A percentile compares a stretch with the other conserved stretches of the same genome.
phyloP scores from a whole-genome alignment of 371 early-diverging fungal genomes.

The Mucor piriformis region DNA sequence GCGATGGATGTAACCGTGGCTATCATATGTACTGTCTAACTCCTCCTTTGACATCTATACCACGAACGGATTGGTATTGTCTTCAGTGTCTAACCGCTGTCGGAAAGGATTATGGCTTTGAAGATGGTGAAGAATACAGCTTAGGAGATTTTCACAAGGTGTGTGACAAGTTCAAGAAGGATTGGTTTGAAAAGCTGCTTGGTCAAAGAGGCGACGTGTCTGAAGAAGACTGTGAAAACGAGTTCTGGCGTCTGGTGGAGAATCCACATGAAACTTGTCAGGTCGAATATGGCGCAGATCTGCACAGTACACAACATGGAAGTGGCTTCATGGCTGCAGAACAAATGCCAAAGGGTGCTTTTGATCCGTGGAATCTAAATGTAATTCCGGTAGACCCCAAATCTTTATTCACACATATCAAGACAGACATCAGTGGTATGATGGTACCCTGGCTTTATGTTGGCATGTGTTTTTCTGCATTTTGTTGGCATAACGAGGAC shows the following conservation, averaged over 20 bases:
- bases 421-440: conserved; percentile 92
- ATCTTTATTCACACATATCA: conserved; percentile 87
- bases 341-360: conserved; percentile 37
- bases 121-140: conserved; percentile 80
- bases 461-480: conserved; percentile 95
- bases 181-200: conserved; percentile 62
- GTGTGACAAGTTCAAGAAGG: conserved; percentile 80
- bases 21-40: conserved; percentile 83
- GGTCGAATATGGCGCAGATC: conserved; percentile 96
- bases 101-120: conserved; percentile 93
- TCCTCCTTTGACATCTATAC: conserved; percentile 69
- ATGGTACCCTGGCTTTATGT: conserved; percentile 97
- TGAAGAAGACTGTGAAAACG: conserved; percentile 86
- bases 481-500: conserved; percentile 98
- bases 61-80: conserved; percentile 88
- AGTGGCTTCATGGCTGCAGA: conserved; percentile 38
- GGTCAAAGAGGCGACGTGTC: conserved; percentile 49
- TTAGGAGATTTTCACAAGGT: conserved; percentile 80
- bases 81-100: conserved; percentile 76
- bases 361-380: conserved; percentile 87
- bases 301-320: conserved; percentile 90
- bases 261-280: conserved; percentile 86
- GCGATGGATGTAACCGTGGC: conserved; percentile 86
- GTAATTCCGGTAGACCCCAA: conserved; percentile 79
- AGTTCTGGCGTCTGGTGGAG: conserved; percentile 94